Base-by-base conservation (phyloP, 1,284 basidiomycete genomes). In the Cutaneotrichosporon sp. region DNA sequence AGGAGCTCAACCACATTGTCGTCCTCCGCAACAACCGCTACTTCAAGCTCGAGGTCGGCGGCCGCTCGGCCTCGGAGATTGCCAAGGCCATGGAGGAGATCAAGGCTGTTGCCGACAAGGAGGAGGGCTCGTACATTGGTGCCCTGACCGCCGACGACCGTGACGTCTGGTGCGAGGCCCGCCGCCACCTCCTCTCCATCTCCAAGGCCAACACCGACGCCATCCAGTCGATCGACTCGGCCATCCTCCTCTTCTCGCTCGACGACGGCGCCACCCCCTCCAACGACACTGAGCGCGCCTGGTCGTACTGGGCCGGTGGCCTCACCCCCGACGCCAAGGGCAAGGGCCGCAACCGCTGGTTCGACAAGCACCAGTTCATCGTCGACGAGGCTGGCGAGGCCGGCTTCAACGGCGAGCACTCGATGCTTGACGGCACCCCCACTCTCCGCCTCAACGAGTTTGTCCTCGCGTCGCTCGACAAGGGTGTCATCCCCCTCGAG, bases 391-490 rank as follows among this genome's bases (percentile, higher is more conserved):
- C 93, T 69, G 97, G 93, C 58, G 91, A 93, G 63, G 92, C 92
- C 29, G 95, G 92, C 1, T 99, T 97, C 77, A 84, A 84, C 69
- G 83, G 82, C 46, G 83, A 84, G 73, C 79, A 81, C 68, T 80
- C 79, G 8, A 74, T 81, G 74, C 72, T 82, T 49, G 95, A 97
- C 74, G 95, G 95, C 50, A 98, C 94, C 0, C 91, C 95, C 0
- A 98, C 95, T 0, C 83, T 97, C 34, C 89, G 95, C 59, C 81
- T 98, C 83, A 98, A 97, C 82, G 95, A 99, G 78, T 99, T 95
- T 79, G 82, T 93, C 58, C 82, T 98, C 47, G 91, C 87, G 16
- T 85, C 89, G 1, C 82, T 98, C 50, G 87, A 87, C 7, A 82
- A 85, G n/a, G 86, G 86, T 71, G 94, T 91, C 79, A 84, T 91